These are phyloP conservation scores for Quercus cerris DNA, from an alignment of 306 rosid genomes.

Conservation along the genomic window DNA sequence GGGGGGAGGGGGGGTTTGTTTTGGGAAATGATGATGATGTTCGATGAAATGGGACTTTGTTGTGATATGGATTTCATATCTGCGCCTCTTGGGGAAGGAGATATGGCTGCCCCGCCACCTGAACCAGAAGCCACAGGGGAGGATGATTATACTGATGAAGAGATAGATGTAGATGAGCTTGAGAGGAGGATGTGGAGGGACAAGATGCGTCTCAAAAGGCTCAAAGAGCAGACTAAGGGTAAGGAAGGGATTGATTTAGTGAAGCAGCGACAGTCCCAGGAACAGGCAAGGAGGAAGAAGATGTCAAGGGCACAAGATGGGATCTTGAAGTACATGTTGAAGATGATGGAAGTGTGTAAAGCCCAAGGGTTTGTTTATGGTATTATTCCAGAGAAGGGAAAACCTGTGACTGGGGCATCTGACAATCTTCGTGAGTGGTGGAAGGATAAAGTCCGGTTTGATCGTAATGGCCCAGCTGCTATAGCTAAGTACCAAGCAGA, in stretches of 20 bases:
- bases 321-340: slow-evolving; percentile 80
- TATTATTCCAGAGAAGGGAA: slow-evolving; percentile 83
- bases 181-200: slow-evolving; percentile 82
- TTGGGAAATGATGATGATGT: slow-evolving; percentile 53
- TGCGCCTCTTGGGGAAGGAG: slow-evolving; percentile 48
- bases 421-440: slow-evolving; percentile 96
- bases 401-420: slow-evolving; percentile 80
- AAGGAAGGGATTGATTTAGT: slow-evolving; percentile 60
- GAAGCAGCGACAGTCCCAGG: slow-evolving; percentile 70
- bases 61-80: slow-evolving; percentile 58
- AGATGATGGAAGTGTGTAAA: slow-evolving; percentile 91
- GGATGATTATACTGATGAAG: slow-evolving; percentile 68
- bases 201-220: slow-evolving; percentile 54
- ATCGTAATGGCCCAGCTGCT: slow-evolving; percentile 89
- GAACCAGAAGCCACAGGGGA: slow-evolving; percentile 49
- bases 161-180: slow-evolving; percentile 61
- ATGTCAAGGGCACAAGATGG: slow-evolving; percentile 94
- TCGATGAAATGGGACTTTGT: slow-evolving; percentile 57
- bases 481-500: slow-evolving; percentile 72
- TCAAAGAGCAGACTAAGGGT: slow-evolving; percentile 55
- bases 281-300: slow-evolving; percentile 86
- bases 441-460: slow-evolving; percentile 89
- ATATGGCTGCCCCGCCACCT: slow-evolving; percentile 28
- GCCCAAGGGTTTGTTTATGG: slow-evolving; percentile 94
- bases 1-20: background rate